Base-by-base conservation (phyloP, 2,329 filamentous ascomycete species). In the Helotiales sp. region DNA sequence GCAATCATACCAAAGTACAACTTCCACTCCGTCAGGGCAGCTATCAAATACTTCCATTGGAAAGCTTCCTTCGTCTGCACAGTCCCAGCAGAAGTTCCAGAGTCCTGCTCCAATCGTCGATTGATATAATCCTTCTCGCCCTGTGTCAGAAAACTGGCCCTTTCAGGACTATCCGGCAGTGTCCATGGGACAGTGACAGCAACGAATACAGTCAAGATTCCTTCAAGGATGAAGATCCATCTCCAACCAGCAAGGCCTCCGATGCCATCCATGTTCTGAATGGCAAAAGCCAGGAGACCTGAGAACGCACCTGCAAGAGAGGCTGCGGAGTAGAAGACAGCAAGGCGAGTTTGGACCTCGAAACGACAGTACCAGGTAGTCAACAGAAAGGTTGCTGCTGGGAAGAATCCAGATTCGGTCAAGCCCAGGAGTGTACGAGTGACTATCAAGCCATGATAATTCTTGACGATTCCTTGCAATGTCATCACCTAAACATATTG, bases 391-490 rank as follows among this genome's bases (percentile, higher is more conserved):
- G 68, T 67, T 51, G 70, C 72, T 7, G 70, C 71, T 2, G 71
- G 71, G 56, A 67, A 74, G 1, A 74, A 52, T 8, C 57, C 54
- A 12, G 57, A 57, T 53, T 60, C 58, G 30, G 61, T 42, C 29
- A 64, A 55, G 10, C 67, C 67, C 4, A 66, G 62, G 44, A 67
- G 67, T 7, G 64, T 34, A 19, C 66, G 55, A 10, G 60, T 64
- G 36, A 59, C 46, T 15, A 92, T 74, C 3, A 93, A 75, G 2
- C 81, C 78, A 44, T 77, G 83, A 67, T 87, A 91, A 59, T 77
- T 86, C 42, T 86, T 75, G n/a, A 84, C 83, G 2, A 91, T 75
- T 0, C 89, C 89, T 0, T 84, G 89, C 64, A 87, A 78, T 1
- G 85, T 85, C 7, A 88, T 84, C 42, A 90, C 77, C 59, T 88